Evolutionary conservation across 495 filamentous ascomycete species (phyloP), one percentile per base, ranked within the genome.

Genomic region (Sporormia fimetaria): DNA sequence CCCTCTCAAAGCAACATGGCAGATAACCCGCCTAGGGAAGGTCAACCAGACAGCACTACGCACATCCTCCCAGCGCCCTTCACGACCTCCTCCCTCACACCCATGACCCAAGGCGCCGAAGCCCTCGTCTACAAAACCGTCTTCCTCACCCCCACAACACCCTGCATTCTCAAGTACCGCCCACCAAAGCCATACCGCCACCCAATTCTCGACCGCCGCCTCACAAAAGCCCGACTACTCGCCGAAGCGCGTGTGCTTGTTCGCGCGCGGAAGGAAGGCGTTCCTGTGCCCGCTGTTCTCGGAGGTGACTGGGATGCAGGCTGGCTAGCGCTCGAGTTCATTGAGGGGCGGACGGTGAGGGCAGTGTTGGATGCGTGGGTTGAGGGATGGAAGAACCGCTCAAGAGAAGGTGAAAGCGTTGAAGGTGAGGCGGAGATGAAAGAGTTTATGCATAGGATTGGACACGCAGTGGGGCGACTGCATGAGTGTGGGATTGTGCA

Each of bases 21-120:
- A n/a, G n/a, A n/a, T n/a, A n/a, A n/a, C n/a, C n/a, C n/a, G n/a
- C n/a, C n/a, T n/a, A n/a, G n/a, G n/a, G n/a, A n/a, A n/a, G n/a
- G n/a, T n/a, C n/a, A n/a, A n/a, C n/a, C n/a, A n/a, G n/a, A n/a
- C n/a, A n/a, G n/a, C n/a, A n/a, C n/a, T n/a, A n/a, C n/a, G n/a
- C 54, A 51, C 38, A 44, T 37, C 26, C 80, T 82, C 47, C 83
- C 83, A 15, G 48, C 67, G 12, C 76, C 74, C 37, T 78, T 83
- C 70, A 68, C 67, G 54, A 63, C 74, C 52, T 69, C 74, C 25
- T 65, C 73, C 33, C 63, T 69, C 46, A 59, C 65, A 11, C 67
- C 90, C 54, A 71, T 95, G 43, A 74, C 80, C 25, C 90, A 95
- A 70, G 90, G 90, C 65, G 90, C 90, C 60, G 90, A 98, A 74